phyloP scores from a whole-genome alignment of 208 protist species.

The Jaenimonas drosophilae region DNA sequence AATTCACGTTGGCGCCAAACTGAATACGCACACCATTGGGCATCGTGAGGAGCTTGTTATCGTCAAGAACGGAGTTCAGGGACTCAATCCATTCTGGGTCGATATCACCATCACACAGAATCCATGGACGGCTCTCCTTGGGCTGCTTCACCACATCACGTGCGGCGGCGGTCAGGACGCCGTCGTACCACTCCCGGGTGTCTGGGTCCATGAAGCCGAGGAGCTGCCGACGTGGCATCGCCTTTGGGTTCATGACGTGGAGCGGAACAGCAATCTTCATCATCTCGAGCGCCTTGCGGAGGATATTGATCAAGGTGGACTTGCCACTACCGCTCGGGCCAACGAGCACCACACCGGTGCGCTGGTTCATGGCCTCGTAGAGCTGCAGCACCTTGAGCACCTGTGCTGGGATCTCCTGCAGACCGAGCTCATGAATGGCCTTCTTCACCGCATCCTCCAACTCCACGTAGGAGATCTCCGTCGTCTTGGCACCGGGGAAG shows the following conservation, averaged over 20 bases:
- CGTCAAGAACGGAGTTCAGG: slow-evolving; percentile 98
- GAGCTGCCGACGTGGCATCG: slow-evolving; percentile 88
- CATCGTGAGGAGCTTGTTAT: slow-evolving; percentile 98
- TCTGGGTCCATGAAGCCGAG: slow-evolving; percentile 94
- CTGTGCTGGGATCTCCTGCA: slow-evolving; percentile 65
- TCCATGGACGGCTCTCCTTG: slow-evolving; percentile 75
- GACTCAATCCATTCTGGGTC: slow-evolving; percentile 98
- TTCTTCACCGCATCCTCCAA: slow-evolving; percentile 70
- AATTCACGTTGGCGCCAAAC: slow-evolving; percentile 92
- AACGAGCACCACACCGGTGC: slow-evolving; percentile 92
- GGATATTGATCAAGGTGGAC: slow-evolving; percentile 77
- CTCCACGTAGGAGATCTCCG: slow-evolving; percentile 71
- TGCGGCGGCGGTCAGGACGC: slow-evolving; percentile 96
- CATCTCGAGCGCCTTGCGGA: slow-evolving; percentile 73
- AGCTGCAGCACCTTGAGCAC: slow-evolving; percentile 90
- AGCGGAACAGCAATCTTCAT: slow-evolving; percentile 67
- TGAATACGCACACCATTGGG: slow-evolving; percentile 96
- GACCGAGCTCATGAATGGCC: slow-evolving; percentile 43
- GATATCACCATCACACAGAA: slow-evolving; percentile 96
- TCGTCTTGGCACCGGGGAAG: slow-evolving; percentile 59
- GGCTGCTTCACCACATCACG: slow-evolving; percentile 71
- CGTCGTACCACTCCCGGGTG: slow-evolving; percentile 97
- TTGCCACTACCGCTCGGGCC: slow-evolving; percentile 91
- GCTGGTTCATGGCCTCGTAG: slow-evolving; percentile 90
- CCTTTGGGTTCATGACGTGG: slow-evolving; percentile 91